Percentiles rank a stretch among this genome's conserved stretches.
Conservation (phyloP, 2,329 filamentous ascomycete genomes). For the Pyrenophora teres region DNA sequence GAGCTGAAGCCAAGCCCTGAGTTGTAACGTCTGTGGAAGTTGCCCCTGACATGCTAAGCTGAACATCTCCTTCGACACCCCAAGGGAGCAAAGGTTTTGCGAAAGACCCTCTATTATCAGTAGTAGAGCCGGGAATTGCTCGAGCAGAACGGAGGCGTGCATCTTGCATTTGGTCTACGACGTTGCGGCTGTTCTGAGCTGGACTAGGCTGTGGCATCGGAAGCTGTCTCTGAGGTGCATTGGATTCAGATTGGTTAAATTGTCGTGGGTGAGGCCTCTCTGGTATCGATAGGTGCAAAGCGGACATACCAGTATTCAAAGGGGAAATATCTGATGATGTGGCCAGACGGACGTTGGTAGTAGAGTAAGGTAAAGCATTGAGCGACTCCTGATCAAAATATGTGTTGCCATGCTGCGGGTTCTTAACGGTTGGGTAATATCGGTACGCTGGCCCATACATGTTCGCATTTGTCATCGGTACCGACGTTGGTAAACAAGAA, state of each 20-base stretch:
- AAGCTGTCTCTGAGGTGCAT: constrained; percentile 34
- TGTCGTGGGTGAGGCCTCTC: constrained; percentile 28
- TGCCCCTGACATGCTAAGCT: constrained; percentile 16
- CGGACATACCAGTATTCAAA: constrained; percentile 33
- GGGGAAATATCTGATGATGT: constrained; percentile 32
- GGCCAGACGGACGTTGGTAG: constrained; percentile 13
- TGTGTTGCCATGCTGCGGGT: constrained; percentile 11
- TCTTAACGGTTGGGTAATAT: constrained; percentile 18
- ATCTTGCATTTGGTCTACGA: constrained; percentile 40
- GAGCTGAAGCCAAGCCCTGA: not conserved
- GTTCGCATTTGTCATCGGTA: constrained; percentile 14
- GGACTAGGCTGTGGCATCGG: constrained; percentile 41
- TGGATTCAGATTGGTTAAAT: constrained; percentile 15
- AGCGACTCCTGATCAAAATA: constrained; percentile 34
- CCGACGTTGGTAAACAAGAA: constrained; percentile 26
- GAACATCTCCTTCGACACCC: constrained; percentile 17
- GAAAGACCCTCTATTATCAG: constrained; percentile 16
- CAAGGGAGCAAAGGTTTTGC: constrained; percentile 31
- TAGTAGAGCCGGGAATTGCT: constrained; percentile 16
- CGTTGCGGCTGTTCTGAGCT: constrained; percentile 30
- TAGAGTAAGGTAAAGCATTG: constrained; percentile 25
- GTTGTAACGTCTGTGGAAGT: constrained; percentile 13
- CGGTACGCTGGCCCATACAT: constrained; percentile 24
- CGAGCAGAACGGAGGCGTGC: constrained; percentile 36
- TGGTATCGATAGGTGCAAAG: constrained; percentile 35